Evolutionary conservation across 441 rosid genomes (phyloP).

Genomic region (Arabidopsis lyrata): DNA sequence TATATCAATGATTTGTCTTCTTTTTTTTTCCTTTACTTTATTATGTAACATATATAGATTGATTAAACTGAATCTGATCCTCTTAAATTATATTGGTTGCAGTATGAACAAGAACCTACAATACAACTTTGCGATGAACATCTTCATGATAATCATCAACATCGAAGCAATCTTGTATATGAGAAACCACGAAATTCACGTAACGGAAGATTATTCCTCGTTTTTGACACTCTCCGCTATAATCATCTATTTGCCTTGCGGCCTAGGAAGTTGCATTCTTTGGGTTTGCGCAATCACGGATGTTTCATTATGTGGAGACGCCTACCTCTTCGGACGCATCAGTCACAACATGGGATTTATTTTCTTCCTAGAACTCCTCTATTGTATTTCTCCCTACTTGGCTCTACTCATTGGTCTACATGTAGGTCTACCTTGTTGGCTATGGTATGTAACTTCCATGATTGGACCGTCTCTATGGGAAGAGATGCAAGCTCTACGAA

Average conservation of each 20-base stretch:
- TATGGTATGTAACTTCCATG: not conserved
- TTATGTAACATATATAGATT: too few relatives aligned
- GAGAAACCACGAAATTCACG: too few relatives aligned
- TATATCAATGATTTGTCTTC: not conserved
- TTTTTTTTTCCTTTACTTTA: not conserved
- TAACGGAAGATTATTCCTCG: too few relatives aligned
- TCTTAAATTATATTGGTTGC: not conserved
- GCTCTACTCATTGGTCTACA: not conserved
- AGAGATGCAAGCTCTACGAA: not conserved
- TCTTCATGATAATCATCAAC: too few relatives aligned
- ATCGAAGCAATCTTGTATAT: too few relatives aligned
- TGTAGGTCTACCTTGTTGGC: not conserved
- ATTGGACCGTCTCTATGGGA: not conserved
- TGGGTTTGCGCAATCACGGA: not conserved
- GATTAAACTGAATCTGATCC: too few relatives aligned
- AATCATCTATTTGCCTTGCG: too few relatives aligned
- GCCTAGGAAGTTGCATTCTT: not conserved
- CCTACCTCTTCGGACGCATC: not conserved
- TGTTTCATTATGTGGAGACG: not conserved
- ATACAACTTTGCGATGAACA: too few relatives aligned
- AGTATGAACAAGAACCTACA: not conserved
- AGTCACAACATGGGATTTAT: not conserved
- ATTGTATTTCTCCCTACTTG: not conserved
- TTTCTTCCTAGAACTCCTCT: not conserved
- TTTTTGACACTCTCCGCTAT: too few relatives aligned